Evolutionary conservation across 1,284 basidiomycete genomes (phyloP).

Genomic region (Heliocybe sulcata): DNA sequence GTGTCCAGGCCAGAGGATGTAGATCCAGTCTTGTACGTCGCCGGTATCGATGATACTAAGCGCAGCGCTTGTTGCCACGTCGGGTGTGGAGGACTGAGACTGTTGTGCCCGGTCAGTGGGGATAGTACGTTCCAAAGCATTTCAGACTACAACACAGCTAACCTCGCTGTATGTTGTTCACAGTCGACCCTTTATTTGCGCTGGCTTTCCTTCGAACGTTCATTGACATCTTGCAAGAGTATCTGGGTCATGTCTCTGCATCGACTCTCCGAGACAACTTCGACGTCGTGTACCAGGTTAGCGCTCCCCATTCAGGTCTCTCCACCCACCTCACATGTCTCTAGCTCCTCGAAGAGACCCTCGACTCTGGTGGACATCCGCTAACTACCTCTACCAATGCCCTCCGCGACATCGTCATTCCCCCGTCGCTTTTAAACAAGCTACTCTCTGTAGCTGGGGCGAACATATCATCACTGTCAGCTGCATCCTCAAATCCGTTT

Average conservation of each 20-base stretch:
- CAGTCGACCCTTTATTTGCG: slow-evolving; percentile 86
- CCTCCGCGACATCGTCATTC: slow-evolving; percentile 87
- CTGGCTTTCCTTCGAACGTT: slow-evolving; percentile 88
- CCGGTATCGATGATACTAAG: slow-evolving; percentile 36
- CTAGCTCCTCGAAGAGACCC: slow-evolving; percentile 90
- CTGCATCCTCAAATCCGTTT: slow-evolving; percentile 65
- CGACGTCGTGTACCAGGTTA: slow-evolving; percentile 90
- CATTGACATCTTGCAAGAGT: slow-evolving; percentile 78
- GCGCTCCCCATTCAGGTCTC: slow-evolving; percentile 9
- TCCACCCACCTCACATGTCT: neutral
- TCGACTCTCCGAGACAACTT: slow-evolving; percentile 88
- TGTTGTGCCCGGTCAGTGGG: slow-evolving; percentile 77
- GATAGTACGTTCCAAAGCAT: slow-evolving; percentile 47
- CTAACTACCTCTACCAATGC: slow-evolving; percentile 92
- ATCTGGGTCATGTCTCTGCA: slow-evolving; percentile 71
- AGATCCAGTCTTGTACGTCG: slow-evolving; percentile 67
- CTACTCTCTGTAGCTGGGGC: slow-evolving; percentile 34
- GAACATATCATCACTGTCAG: slow-evolving; percentile 37
- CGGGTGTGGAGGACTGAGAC: slow-evolving; percentile 66
- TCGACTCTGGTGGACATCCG: slow-evolving; percentile 88
- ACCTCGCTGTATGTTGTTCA: slow-evolving; percentile 8
- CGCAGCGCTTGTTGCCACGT: slow-evolving; percentile 79
- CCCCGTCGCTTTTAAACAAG: slow-evolving; percentile 81
- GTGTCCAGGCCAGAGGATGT: slow-evolving; percentile 43
- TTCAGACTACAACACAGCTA: no score